These are phyloP conservation scores for Balakata baccata DNA, from an alignment of 345 rosid species.

Conservation along the genomic window DNA sequence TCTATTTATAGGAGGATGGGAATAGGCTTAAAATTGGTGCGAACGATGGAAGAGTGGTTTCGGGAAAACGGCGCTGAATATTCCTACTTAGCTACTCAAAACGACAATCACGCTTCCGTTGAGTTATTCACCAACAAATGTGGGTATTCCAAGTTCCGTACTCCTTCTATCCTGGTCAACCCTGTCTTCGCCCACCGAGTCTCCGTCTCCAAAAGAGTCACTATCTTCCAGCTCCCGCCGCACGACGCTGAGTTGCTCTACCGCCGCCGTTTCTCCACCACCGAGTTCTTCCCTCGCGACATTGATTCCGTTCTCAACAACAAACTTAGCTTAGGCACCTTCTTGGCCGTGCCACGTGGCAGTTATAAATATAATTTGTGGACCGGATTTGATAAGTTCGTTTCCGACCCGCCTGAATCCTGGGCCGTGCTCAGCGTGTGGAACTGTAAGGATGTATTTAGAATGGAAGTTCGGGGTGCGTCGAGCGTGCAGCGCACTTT, in stretches of 20 bases:
- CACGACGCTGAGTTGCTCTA: conserved; percentile 69
- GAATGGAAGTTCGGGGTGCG: conserved; percentile 71
- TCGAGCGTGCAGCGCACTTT: conserved; percentile 50
- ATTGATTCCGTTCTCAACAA: conserved; percentile 77
- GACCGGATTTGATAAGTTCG: conserved; percentile 59
- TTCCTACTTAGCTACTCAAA: conserved; percentile 87
- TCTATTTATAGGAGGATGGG: conserved; percentile 73
- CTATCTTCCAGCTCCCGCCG: conserved; percentile 46
- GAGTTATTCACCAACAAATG: conserved; percentile 82
- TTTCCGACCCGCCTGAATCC: conserved; percentile 70
- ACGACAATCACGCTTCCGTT: conserved; percentile 83
- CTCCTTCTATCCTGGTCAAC: conserved; percentile 79
- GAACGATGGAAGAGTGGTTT: conserved; percentile 76
- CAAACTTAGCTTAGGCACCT: conserved; percentile 71
- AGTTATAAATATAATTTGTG: conserved; percentile 27
- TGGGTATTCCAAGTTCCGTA: conserved; percentile 88
- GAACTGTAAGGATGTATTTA: conserved; percentile 83
- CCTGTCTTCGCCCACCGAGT: conserved; percentile 85
- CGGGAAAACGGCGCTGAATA: conserved; percentile 73
- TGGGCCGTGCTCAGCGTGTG: conserved; percentile 88
- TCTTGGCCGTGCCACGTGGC: conserved; percentile 72
- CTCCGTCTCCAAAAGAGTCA: conserved; percentile 41
- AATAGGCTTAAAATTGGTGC: conserved; percentile 66
- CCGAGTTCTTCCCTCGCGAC: conserved; percentile 95
- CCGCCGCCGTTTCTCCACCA: conserved; percentile 69